phyloP scores from a whole-genome alignment of 1,139 yeast species.

The Taphrina sp. region DNA sequence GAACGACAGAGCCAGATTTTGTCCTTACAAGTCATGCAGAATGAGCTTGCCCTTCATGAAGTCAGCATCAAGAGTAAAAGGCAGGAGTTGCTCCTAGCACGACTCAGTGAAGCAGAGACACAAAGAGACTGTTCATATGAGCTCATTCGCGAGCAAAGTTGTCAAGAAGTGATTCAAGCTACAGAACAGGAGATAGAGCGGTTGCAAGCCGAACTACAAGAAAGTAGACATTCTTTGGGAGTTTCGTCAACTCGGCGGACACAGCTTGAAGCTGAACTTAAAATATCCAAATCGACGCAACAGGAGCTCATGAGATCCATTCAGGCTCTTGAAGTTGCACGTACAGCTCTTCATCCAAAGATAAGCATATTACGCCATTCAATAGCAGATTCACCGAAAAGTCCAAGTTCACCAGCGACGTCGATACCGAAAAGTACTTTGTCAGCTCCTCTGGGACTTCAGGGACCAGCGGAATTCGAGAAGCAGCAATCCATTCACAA shows the following conservation, averaged over 20 bases:
- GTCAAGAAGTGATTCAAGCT: neutral
- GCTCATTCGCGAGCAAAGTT: neutral
- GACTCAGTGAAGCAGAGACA: neutral
- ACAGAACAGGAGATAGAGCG: constrained; percentile 7
- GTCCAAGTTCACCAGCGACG: neutral
- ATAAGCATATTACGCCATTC: neutral
- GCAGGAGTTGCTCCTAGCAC: neutral
- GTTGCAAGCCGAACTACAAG: constrained; percentile 5
- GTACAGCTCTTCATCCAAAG: neutral
- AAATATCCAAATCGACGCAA: neutral
- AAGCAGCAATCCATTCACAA: no score
- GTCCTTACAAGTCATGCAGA: neutral
- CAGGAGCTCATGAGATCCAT: neutral
- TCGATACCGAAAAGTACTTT: no score
- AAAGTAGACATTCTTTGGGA: neutral
- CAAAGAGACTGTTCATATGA: neutral
- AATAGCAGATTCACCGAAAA: neutral
- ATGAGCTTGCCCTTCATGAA: neutral
- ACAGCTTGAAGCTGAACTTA: neutral
- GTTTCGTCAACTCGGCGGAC: neutral
- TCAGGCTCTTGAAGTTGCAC: neutral
- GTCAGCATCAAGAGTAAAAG: neutral
- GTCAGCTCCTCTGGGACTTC: no score
- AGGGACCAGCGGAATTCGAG: no score
- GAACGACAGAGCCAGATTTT: neutral